These are phyloP conservation scores for Xerocomellus dryophilus DNA, from an alignment of 768 basidiomycete species.

Conservation along the genomic window DNA sequence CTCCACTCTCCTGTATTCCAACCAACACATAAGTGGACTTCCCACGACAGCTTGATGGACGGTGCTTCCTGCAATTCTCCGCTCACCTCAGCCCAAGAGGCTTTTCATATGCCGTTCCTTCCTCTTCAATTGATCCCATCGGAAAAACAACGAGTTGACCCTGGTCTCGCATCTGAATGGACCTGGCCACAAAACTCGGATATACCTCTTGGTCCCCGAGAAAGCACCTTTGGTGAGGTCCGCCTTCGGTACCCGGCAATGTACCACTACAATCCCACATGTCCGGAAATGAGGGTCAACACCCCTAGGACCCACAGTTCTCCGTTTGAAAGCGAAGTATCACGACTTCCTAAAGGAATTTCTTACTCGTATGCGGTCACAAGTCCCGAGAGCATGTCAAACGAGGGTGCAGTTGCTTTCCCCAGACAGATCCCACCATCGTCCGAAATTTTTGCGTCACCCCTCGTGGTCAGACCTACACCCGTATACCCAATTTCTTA, in stretches of 20 bases:
- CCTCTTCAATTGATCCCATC: slow-evolving; percentile 24
- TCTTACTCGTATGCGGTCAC: slow-evolving; percentile 5
- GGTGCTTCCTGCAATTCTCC: slow-evolving; percentile 7
- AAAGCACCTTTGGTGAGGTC: slow-evolving; percentile 6
- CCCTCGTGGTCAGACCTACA: slow-evolving; percentile 28
- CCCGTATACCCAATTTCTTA: slow-evolving; percentile 30
- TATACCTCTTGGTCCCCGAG: slow-evolving; percentile 4
- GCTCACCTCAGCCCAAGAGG: slow-evolving; percentile 30
- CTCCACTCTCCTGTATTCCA: slow-evolving; percentile 15
- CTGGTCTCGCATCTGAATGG: slow-evolving; percentile 9
- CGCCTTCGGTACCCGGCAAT: slow-evolving; percentile 5
- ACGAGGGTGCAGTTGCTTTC: not conserved
- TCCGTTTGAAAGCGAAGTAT: slow-evolving; percentile 10
- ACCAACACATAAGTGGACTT: slow-evolving; percentile 12
- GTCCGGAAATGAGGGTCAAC: slow-evolving; percentile 3
- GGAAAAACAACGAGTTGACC: slow-evolving; percentile 11
- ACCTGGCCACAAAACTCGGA: slow-evolving; percentile 20
- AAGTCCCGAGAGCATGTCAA: slow-evolving; percentile 9
- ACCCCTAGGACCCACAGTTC: slow-evolving; percentile 5
- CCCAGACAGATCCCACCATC: slow-evolving; percentile 2
- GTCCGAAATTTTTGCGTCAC: slow-evolving; percentile 12
- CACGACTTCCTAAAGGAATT: slow-evolving; percentile 8
- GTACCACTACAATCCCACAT: slow-evolving; percentile 6
- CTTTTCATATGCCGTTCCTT: slow-evolving; percentile 24
- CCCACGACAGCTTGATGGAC: slow-evolving; percentile 11